Conservation (phyloP, 164 flowering plant species). For the Stephania japonica region DNA sequence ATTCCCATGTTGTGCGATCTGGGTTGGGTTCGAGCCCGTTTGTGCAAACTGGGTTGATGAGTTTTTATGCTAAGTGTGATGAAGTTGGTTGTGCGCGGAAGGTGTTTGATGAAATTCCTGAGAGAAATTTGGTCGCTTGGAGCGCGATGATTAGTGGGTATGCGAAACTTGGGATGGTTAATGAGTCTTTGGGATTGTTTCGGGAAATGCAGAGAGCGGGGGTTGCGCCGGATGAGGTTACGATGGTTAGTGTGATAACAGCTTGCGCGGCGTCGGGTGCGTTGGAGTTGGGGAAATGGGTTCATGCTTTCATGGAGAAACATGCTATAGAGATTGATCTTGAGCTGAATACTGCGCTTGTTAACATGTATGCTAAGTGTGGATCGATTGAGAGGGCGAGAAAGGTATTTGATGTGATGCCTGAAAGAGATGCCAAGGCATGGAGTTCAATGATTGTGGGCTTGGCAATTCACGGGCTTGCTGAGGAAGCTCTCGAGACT, state of each 20-base stretch:
- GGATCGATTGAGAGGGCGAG: slow-evolving; percentile 38
- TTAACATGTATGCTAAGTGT: slow-evolving; percentile 48
- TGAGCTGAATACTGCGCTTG: slow-evolving; percentile 42
- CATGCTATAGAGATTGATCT: slow-evolving; percentile 26
- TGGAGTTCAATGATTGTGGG: slow-evolving; percentile 52
- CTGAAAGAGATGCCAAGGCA: slow-evolving; percentile 32
- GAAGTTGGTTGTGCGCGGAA: slow-evolving; percentile 26
- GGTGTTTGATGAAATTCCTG: slow-evolving; percentile 43
- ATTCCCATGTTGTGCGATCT: slow-evolving; percentile 27
- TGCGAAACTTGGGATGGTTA: slow-evolving; percentile 30
- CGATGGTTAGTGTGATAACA: slow-evolving; percentile 42
- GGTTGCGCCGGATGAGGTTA: slow-evolving; percentile 39
- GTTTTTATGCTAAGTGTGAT: slow-evolving; percentile 39
- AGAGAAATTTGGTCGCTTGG: slow-evolving; percentile 37
- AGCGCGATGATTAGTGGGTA: slow-evolving; percentile 47
- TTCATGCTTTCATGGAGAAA: slow-evolving; percentile 35
- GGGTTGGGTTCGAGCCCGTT: slow-evolving; percentile 34
- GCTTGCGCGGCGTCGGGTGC: slow-evolving; percentile 43
- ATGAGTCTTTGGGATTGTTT: slow-evolving; percentile 36
- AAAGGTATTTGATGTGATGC: slow-evolving; percentile 35
- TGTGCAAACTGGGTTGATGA: slow-evolving; percentile 35
- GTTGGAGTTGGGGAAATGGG: slow-evolving; percentile 43
- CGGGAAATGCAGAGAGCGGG: slow-evolving; percentile 39
- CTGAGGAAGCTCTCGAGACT: slow-evolving; percentile 34
- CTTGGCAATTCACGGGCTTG: slow-evolving; percentile 39